phyloP scores from a whole-genome alignment of 306 rosid species.

The Malus fusca region DNA sequence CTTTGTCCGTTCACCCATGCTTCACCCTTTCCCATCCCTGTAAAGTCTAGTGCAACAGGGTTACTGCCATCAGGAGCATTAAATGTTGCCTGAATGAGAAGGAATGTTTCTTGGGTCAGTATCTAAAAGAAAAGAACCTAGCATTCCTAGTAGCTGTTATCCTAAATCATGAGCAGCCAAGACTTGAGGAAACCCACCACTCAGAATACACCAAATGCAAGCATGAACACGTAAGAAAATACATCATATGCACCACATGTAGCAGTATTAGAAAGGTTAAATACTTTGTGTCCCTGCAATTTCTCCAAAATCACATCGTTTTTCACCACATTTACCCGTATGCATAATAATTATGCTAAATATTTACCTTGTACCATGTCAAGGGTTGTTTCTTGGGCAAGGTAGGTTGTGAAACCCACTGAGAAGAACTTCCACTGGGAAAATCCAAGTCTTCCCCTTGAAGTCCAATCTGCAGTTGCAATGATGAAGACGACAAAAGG shows the following conservation, averaged over 20 bases:
- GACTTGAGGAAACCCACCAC: neutral
- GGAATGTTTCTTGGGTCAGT: conserved; percentile 21
- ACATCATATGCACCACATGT: neutral
- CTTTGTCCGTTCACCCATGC: conserved; percentile 98
- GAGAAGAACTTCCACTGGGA: conserved; percentile 53
- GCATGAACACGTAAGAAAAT: neutral
- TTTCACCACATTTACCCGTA: neutral
- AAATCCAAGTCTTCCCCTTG: conserved; percentile 58
- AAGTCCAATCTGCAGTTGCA: conserved; percentile 67
- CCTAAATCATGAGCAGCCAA: neutral
- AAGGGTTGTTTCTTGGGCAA: conserved; percentile 73
- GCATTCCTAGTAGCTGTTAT: neutral
- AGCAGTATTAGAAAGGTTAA: neutral
- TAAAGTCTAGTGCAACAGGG: conserved; percentile 85
- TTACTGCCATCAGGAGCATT: conserved; percentile 55
- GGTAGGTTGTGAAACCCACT: conserved; percentile 58
- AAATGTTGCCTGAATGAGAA: conserved; percentile 54
- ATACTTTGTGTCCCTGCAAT: neutral
- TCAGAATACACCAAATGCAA: neutral
- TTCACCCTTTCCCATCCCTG: conserved; percentile 90
- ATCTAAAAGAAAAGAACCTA: neutral
- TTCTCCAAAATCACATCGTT: neutral
- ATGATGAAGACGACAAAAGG: conserved; percentile 1
- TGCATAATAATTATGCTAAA: neutral
- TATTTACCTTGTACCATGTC: conserved; percentile 91